Evolutionary conservation across 768 basidiomycete genomes (phyloP), one percentile per base, ranked within the genome.

Genomic region (Termitomyces sp.): DNA sequence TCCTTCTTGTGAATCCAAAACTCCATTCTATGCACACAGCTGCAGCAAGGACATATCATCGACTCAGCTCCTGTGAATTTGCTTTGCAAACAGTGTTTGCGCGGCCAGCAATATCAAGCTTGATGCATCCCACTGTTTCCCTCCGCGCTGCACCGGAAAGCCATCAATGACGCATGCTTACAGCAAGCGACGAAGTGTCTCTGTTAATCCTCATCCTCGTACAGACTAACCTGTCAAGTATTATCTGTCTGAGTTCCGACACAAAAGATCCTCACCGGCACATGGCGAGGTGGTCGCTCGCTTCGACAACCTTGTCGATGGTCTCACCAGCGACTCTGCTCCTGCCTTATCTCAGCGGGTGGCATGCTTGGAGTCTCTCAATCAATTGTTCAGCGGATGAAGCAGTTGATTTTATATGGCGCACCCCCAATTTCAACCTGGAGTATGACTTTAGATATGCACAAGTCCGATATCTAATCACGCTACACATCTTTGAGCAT

Each of bases 1-100:
- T 50, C 47, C 48, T 24, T 22, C 56, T n/a, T n/a, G n/a, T n/a
- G n/a, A n/a, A n/a, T n/a, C n/a, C n/a, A n/a, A n/a, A n/a, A n/a
- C n/a, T n/a, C n/a, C n/a, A n/a, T n/a, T n/a, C n/a, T n/a, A n/a
- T n/a, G n/a, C n/a, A n/a, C n/a, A n/a, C n/a, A n/a, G 8, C 20
- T 24, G 7, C 46, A 49, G 47, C 12, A 22, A 39, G 55, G 56
- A n/a, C 56, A 57, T 36, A 50, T 48, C 27, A 41, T 68, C 27
- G 63, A 66, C 39, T 69, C 69, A 20, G 58, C 53, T n/a, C n/a
- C 4, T 65, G 66, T 11, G 4, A 27, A 27, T 36, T 15, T 31
- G 22, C 9, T 36, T 27, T 50, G 20, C 33, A 20, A 52, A 39
- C 13, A 61, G 60, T 13, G 56, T 58, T 31, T 61, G 60, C 22